Evolutionary conservation across 208 protist genomes (phyloP).

Genomic region (Leishmania arabica): DNA sequence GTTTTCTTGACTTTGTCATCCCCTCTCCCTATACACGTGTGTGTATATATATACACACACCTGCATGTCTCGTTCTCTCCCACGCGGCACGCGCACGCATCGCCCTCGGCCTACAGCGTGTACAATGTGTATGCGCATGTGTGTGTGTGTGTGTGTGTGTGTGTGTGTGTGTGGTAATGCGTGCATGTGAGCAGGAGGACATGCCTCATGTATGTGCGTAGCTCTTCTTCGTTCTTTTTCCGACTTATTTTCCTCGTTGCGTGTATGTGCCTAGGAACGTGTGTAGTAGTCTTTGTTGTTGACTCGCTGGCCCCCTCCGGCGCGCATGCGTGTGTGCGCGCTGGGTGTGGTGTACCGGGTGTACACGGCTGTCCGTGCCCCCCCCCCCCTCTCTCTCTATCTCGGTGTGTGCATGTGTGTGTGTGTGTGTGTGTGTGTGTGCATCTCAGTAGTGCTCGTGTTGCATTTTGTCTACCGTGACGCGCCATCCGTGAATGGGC

Average conservation of each 20-base stretch:
- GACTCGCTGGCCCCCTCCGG: not conserved
- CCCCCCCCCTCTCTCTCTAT: not conserved
- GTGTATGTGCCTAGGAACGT: constrained; percentile 20
- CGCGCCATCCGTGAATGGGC: not conserved
- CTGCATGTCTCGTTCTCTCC: not conserved
- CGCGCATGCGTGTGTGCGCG: not conserved
- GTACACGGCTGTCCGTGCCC: no score
- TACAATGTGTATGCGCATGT: no score
- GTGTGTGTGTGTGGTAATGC: not conserved
- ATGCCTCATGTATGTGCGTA: not conserved
- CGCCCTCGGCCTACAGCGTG: not conserved
- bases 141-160: no score
- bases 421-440: not conserved
- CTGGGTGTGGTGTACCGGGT: not conserved
- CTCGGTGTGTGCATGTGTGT: not conserved
- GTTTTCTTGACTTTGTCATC: no score
- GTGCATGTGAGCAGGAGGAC: not conserved
- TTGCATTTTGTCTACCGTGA: not conserved
- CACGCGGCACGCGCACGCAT: not conserved
- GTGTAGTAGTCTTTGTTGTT: not conserved
- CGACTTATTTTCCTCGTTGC: constrained; percentile 11
- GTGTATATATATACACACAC: not conserved
- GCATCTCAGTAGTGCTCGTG: not conserved
- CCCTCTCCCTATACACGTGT: not conserved
- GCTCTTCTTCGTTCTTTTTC: constrained; percentile 14